A percentile compares a stretch with the other conserved stretches of the same genome.
These are phyloP conservation scores for Leptodontidium sp. DNA, from an alignment of 2,329 filamentous ascomycete genomes.

Conservation along the genomic window DNA sequence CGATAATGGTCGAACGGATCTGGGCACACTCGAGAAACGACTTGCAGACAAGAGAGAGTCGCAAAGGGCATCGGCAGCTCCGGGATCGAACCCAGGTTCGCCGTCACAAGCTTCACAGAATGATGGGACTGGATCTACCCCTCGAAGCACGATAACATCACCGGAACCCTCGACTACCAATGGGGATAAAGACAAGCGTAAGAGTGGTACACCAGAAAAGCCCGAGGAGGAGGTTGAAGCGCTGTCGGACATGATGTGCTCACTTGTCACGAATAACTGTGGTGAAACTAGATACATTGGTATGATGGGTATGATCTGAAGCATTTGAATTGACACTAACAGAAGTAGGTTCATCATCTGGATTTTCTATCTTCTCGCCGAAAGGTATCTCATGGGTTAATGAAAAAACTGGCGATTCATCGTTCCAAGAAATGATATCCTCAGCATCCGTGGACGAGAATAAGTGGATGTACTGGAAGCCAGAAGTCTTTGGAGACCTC, in stretches of 20 bases:
- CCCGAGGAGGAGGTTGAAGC: constrained; percentile 80
- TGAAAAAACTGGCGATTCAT: constrained; percentile 93
- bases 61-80: constrained; percentile 42
- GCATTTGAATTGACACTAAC: constrained; percentile 70
- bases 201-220: constrained; percentile 51
- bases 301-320: constrained; percentile 51
- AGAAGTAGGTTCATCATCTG: constrained; percentile 83
- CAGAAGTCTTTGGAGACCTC: constrained; percentile 94
- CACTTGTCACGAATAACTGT: constrained; percentile 90
- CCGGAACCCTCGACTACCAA: constrained; percentile 51
- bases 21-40: constrained; percentile 86
- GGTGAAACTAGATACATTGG: constrained; percentile 97
- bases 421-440: constrained; percentile 94
- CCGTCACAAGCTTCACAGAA: constrained; percentile 55
- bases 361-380: constrained; percentile 98
- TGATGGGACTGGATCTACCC: constrained; percentile 50
- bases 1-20: constrained; percentile 83
- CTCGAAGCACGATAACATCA: constrained; percentile 58
- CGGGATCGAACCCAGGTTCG: constrained; percentile 42
- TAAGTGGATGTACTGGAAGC: constrained; percentile 98
- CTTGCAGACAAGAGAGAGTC: constrained; percentile 61
- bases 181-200: constrained; percentile 36
- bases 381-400: constrained; percentile 99
- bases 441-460: constrained; percentile 91
- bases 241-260: constrained; percentile 98